These are phyloP conservation scores for Monilinia polystroma DNA, from an alignment of 2,329 filamentous ascomycete species.

Conservation along the genomic window DNA sequence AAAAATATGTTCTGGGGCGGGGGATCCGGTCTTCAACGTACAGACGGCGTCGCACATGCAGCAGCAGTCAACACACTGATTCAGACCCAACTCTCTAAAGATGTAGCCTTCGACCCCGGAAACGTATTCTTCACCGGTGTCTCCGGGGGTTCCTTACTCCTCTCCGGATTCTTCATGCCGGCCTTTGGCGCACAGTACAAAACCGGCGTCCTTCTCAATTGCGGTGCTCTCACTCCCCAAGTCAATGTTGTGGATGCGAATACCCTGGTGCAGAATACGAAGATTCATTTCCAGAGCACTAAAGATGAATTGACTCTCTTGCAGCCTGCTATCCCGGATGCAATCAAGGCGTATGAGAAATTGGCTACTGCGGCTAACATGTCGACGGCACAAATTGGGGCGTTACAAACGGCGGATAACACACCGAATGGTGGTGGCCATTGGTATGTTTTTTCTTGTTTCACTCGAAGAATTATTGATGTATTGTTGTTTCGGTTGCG, in stretches of 20 bases:
- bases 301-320: constrained; percentile 48
- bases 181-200: constrained; percentile 43
- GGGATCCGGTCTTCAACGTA: constrained; percentile 50
- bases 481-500: too few species aligned
- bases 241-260: constrained; percentile 48
- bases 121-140: constrained; percentile 59
- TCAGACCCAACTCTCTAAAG: constrained; percentile 49
- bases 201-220: constrained; percentile 54
- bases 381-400: constrained; percentile 46
- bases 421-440: constrained; percentile 56
- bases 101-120: constrained; percentile 53
- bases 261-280: constrained; percentile 47
- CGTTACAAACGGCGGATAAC: constrained; percentile 57
- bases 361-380: constrained; percentile 48
- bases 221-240: constrained; percentile 54
- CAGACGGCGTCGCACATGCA: constrained; percentile 55
- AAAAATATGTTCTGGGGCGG: constrained; percentile 59
- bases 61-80: constrained; percentile 56
- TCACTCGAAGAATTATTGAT: not conserved
- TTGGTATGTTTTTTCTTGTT: constrained; percentile 36
- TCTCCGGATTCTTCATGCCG: constrained; percentile 58
- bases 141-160: constrained; percentile 53
- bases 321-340: constrained; percentile 51
- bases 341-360: constrained; percentile 53
- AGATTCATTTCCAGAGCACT: constrained; percentile 58